These are phyloP conservation scores for Phyllosticta paracitricarpa DNA, from an alignment of 2,329 filamentous ascomycete species.

Conservation along the genomic window DNA sequence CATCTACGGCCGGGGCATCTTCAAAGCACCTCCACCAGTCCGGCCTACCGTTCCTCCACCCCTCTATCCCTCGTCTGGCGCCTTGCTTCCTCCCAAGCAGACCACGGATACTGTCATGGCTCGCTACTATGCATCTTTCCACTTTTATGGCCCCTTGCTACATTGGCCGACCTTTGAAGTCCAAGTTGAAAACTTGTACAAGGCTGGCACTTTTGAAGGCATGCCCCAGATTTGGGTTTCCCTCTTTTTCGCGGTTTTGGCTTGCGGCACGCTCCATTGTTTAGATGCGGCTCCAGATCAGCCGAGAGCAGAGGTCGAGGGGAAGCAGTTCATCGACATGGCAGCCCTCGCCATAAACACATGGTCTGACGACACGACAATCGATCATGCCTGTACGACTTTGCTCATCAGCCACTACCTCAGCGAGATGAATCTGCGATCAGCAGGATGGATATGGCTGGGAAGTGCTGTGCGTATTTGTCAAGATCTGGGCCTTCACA, in stretches of 20 bases:
- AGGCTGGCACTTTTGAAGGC: constrained; percentile 48
- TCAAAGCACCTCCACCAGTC: constrained; percentile 65
- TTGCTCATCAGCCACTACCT: constrained; percentile 70
- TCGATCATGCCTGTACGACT: constrained; percentile 65
- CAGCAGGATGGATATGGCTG: constrained; percentile 78
- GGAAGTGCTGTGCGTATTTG: constrained; percentile 68
- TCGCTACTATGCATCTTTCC: constrained; percentile 66
- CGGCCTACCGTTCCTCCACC: constrained; percentile 43
- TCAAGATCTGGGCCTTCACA: constrained; percentile 74
- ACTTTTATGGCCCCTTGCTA: constrained; percentile 72
- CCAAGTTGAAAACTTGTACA: constrained; percentile 69
- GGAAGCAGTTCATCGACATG: constrained; percentile 59
- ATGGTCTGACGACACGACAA: constrained; percentile 67
- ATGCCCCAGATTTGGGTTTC: constrained; percentile 63
- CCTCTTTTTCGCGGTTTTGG: constrained; percentile 73
- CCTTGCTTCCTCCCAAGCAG: constrained; percentile 60
- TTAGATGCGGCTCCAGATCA: constrained; percentile 46
- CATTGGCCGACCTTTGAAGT: constrained; percentile 79
- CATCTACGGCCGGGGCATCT: constrained; percentile 65
- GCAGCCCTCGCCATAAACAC: constrained; percentile 63
- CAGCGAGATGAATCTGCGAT: constrained; percentile 76
- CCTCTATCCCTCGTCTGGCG: constrained; percentile 31
- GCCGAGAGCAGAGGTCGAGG: constrained; percentile 44
- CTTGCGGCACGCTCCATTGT: constrained; percentile 69
- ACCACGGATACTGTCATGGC: constrained; percentile 62